Evolutionary conservation across 2,329 filamentous ascomycete genomes (phyloP), one percentile per base, ranked within the genome.

Genomic region (Colletotrichum cereale): DNA sequence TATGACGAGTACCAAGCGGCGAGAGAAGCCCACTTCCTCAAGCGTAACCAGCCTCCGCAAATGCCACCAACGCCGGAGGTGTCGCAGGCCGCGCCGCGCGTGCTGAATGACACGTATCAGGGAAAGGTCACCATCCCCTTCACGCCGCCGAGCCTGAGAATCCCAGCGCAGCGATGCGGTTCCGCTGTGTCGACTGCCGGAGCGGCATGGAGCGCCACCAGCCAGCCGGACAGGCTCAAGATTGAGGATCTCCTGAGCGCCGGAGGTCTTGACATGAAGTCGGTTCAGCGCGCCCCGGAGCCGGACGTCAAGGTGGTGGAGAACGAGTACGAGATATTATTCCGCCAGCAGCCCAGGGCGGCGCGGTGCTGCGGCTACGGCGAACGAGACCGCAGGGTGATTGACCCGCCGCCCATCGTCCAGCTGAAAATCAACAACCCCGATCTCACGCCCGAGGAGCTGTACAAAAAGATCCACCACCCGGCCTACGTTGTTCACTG

Each of bases 341-440:
- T 96, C 73, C 90, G 93, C 61, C 93, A 96, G 79, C 93, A 96
- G 77, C 93, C 93, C 11, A 85, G 90, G 24, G 93, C 93, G 1
- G 93, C 93, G 64, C 87, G 93, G 75, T 93, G 93, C 52, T 96
- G 93, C 77, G 93, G 93, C 1, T 96, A 95, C 79, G 93, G 93
- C 72, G 93, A 96, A 80, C 87, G 93, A 74, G 93, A 96, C 78
- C 89, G 93, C 48, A 88, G 93, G 73, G 93, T 95, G 21, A 93
- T 96, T 73, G 93, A 96, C 77, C 93, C 93, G 50, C 93, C 93
- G 2, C 93, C 93, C 18, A 96, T 96, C 77, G 88, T 96, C 29
- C 90, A 96, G 78, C 87, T 96, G 57, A 84, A 86, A 36, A 88
- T 94, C 67, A 88, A 89, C 62, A 88, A 91, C 73, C 85, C 88